These are phyloP conservation scores for Sporothrix luriei DNA, from an alignment of 2,329 filamentous ascomycete genomes.

Conservation along the genomic window DNA sequence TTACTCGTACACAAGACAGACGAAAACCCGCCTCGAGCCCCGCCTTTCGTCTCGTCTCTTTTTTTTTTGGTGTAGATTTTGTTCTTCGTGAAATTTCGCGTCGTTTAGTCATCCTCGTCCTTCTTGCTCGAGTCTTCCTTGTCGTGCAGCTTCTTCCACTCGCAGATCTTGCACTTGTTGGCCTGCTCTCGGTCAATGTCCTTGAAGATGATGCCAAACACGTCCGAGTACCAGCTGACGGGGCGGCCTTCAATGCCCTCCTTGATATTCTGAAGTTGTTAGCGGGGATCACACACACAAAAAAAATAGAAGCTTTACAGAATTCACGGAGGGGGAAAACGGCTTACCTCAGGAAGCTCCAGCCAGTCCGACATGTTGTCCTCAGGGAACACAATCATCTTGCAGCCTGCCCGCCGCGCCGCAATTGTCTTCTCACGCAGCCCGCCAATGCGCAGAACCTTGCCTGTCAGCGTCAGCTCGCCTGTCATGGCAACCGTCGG, in stretches of 20 bases:
- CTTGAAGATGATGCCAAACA: conserved; percentile 89
- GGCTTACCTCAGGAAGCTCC: conserved; percentile 88
- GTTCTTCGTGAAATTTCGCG: conserved; percentile 14
- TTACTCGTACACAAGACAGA: conserved; percentile 14
- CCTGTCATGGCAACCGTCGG: conserved; percentile 97
- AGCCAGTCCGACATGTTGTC: conserved; percentile 98
- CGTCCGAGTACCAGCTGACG: conserved; percentile 90
- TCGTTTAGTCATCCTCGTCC: conserved; percentile 46
- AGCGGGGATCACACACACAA: not conserved
- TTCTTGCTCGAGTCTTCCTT: conserved; percentile 54
- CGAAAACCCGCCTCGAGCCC: not conserved
- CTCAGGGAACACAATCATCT: conserved; percentile 88
- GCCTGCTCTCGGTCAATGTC: conserved; percentile 72
- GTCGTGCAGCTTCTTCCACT: conserved; percentile 55
- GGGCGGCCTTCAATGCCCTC: conserved; percentile 89
- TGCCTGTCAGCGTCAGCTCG: conserved; percentile 93
- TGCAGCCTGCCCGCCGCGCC: conserved; percentile 86
- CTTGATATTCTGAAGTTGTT: conserved; percentile 81
- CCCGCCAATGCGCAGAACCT: conserved; percentile 92
- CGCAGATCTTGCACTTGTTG: conserved; percentile 69
- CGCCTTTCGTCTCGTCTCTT: conserved; percentile 1
- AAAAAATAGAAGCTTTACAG: not conserved
- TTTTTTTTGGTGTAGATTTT: not conserved
- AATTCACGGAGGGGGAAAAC: conserved; percentile 36
- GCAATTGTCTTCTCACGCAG: conserved; percentile 97